Evolutionary conservation across 2,329 filamentous ascomycete species (phyloP), one percentile per base, ranked within the genome.

Genomic region (Ophiosphaerella herpotricha): DNA sequence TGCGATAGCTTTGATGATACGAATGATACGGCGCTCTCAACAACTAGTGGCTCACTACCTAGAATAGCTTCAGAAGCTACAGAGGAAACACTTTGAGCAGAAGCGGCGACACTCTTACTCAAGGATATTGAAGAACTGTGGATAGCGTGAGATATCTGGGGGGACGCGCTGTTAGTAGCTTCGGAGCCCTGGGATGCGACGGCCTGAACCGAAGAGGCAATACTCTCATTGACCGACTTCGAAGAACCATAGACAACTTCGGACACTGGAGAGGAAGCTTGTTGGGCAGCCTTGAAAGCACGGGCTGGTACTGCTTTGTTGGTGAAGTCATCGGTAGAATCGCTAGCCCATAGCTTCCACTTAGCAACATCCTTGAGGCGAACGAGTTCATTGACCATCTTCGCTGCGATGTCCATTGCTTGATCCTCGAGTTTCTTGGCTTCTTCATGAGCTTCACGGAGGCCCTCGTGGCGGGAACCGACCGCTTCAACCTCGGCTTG

Each of bases 281-380:
- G 67, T 39, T 78, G 68, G 34, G 74, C 76, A 42, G 71, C 75
- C 38, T 77, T 77, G 48, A 74, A 73, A 3, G 74, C 84, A 16
- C 83, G 82, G 8, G 80, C 75, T 43, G 85, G 82, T 63, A 88
- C 82, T 13, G 77, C 77, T 43, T 86, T 86, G 39, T 83, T 85
- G 40, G 88, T 86, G 64, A 96, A 97, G 68, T 96, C 86, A 43
- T 94, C 86, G 11, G 84, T 87, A 2, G 82, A 77, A 69, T 97
- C 93, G 32, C 81, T 77, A 7, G 89, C 86, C 33, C 81, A 79
- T 35, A 96, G 83, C 77, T 97, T 97, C 87, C 88, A 95, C 52
- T 81, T 82, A 7, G 88, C 89, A 50, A 94, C 88, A 57, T 92
- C 85, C 80, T 94, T 96, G 29, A 99, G 78, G 36, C 87, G 82